Base-by-base conservation (phyloP, 179 eudicot genomes). In the Beta corolliflora region DNA sequence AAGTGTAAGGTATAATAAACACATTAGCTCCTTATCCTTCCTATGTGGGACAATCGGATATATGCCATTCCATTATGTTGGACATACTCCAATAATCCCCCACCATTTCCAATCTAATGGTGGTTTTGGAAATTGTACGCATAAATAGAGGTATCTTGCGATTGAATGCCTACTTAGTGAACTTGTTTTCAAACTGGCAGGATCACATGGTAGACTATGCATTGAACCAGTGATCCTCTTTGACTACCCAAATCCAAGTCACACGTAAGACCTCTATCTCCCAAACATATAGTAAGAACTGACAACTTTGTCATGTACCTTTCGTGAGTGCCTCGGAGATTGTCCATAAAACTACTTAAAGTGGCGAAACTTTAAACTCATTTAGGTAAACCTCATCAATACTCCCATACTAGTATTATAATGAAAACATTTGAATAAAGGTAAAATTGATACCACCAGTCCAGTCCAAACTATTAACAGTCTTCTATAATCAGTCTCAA, bases 151-250 rank as follows among this genome's bases (percentile, higher is more conserved):
- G 69, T 65, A 3, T 65, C 69, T 65, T 65, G 31, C 69, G 45
- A 65, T 65, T 65, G 69, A 65, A 65, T 14, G 31, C 18, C 12
- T 31, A 23, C 36, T 65, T 65, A 65, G 69, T 21, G 31, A 65
- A 65, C 31, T 21, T 65, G 45, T 9, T 25, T 29, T 65, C 36
- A 31, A 65, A 21, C 23, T 7, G 69, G 7, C 45, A n/a, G 44
- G 69, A 65, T 65, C 31, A 65, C 44, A 25, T 65, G 45, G 69
- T 65, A 65, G 69, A 21, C 45, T 65, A 21, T 65, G 69, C 69
- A n/a, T 65, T 65, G 45, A 65, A 65, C 69, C 69, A 65, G 45
- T 25, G 69, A 65, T 65, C 69, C 69, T n/a, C 44, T 65, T 31
- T 10, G 69, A 25, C 69, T 65, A 65, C 11, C 11, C 9, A 65